Evolutionary conservation across 225 moss, liverwort and hornwort species (phyloP), one percentile per base, ranked within the genome.

Genomic region (Neckera pumila): DNA sequence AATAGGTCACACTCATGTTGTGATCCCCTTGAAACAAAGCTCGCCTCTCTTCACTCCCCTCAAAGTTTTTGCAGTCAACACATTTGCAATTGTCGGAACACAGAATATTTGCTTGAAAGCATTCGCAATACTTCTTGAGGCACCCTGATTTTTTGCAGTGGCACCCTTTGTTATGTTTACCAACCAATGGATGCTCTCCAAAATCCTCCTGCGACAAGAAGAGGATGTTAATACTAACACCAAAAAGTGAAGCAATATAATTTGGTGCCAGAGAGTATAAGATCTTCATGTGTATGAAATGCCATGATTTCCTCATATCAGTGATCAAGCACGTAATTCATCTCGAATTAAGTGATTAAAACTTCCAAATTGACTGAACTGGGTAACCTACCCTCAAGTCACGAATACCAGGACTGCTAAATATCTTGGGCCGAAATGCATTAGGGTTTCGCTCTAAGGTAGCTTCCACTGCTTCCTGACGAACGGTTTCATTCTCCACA

Each of bases 41-140:
- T 87, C 92, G 89, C 74, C 94, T 92, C 84, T 92, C 94, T 88
- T 94, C 94, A 83, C 94, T 94, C 36, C 94, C 94, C 79, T 94
- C 94, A 65, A 94, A 94, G 63, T 94, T 94, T 76, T 94, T 94
- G 88, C 92, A 94, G 90, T 94, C 94, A 59, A 92, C 89, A 89
- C 94, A 94, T 84, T 94, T 94, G 70, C 92, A 94, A 76, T 94
- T 92, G 59, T 94, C 91, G 64, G 94, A 94, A 82, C 94, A 94
- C 45, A 92, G 89, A 84, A 94, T 94, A 88, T 94, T 94, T 27
- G 94, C 94, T 91, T 94, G 94, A 84, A 94, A 94, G 82, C 94
- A 94, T 85, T 94, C 94, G 83, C 94, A 94, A 84, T 94, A 94
- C 87, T 94, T 94, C 83, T 94, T 94, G 40, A 94, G 85, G 80